Evolutionary conservation across 2,329 filamentous ascomycete species (phyloP).

Genomic region (Paecilomyces niveus): DNA sequence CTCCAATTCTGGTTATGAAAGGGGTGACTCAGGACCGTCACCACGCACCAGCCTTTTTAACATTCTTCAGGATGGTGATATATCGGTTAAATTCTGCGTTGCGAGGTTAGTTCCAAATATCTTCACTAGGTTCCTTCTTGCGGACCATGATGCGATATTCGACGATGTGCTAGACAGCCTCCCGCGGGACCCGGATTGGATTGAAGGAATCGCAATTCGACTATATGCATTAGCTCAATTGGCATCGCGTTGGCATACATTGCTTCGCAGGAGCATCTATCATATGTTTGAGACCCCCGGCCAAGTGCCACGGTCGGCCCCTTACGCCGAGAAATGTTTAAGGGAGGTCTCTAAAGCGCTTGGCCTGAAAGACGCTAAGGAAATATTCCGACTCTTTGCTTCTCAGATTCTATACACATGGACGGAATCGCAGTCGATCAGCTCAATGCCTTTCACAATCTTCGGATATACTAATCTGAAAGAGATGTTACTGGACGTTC

Average conservation of each 20-base stretch:
- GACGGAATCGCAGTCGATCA: conserved; percentile 61
- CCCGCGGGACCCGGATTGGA: conserved; percentile 62
- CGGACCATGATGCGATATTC: conserved; percentile 75
- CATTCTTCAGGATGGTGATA: conserved; percentile 59
- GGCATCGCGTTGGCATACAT: conserved; percentile 75
- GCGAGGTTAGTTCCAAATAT: conserved; percentile 62
- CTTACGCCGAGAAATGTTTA: conserved; percentile 69
- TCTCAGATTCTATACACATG: conserved; percentile 88
- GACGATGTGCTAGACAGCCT: conserved; percentile 74
- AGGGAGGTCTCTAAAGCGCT: conserved; percentile 58
- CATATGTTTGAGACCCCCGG: conserved; percentile 89
- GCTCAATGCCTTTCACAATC: conserved; percentile 73
- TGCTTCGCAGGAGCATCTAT: conserved; percentile 81
- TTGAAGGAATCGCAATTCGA: conserved; percentile 79
- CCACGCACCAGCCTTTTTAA: conserved; percentile 66
- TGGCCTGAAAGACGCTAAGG: conserved; percentile 56
- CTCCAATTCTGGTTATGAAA: conserved; percentile 60
- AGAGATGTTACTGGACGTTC: conserved; percentile 62
- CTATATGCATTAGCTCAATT: conserved; percentile 69
- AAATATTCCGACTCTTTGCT: conserved; percentile 76
- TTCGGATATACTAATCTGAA: conserved; percentile 69
- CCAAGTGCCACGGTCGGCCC: conserved; percentile 55
- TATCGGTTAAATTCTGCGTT: conserved; percentile 69
- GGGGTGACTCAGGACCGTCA: conserved; percentile 52
- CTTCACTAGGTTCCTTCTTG: conserved; percentile 76